Base-by-base conservation (phyloP, 2,329 filamentous ascomycete genomes). In the Plenodomus biglobosus region DNA sequence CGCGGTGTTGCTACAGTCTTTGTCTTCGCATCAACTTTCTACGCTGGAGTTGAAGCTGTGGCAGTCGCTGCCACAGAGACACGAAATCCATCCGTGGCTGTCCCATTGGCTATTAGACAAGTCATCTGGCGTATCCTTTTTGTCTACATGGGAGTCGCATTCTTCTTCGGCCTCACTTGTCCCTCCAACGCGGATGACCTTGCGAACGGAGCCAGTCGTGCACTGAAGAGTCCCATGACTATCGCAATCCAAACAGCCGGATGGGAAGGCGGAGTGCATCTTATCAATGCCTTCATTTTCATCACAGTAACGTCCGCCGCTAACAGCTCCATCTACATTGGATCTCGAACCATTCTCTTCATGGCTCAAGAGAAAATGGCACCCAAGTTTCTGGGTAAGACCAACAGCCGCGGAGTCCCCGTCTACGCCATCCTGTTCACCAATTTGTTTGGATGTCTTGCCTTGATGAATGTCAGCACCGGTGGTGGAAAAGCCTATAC, bases 251-350 rank as follows among this genome's bases (percentile, higher is more conserved):
- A 86, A 53, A 88, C 83, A 50, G 88, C 87, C 1, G 87, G 87
- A 1, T 91, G 86, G 81, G 71, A 86, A 45, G 83, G 81, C 20
- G 88, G 86, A 45, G 85, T 87, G 1, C 84, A 92, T 64, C 79
- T 92, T 1, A 87, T 92, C 74, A 92, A 92, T 56, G 86, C 84
- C 2, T 65, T 68, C 48, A 69, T 69, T 38, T 61, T 91, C 38
- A 75, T 90, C 16, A 90, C 87, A 3, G 88, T 86, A 44, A 73
- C 90, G 16, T 64, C 59, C 3, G 65, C 66, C 1, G 66, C 62
- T 58, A 92, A 92, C 71, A 85, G 82, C 43, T 87, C 85, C 8
- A 86, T 92, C 52, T 92, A 91, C 68, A 88, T 92, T 56, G 84
- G 84, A 38, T 88, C 85, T 2, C 82, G 88, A 18, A 91, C 87